phyloP scores from a whole-genome alignment of 2,329 filamentous ascomycete species.

The Colletotrichum spinosum region DNA sequence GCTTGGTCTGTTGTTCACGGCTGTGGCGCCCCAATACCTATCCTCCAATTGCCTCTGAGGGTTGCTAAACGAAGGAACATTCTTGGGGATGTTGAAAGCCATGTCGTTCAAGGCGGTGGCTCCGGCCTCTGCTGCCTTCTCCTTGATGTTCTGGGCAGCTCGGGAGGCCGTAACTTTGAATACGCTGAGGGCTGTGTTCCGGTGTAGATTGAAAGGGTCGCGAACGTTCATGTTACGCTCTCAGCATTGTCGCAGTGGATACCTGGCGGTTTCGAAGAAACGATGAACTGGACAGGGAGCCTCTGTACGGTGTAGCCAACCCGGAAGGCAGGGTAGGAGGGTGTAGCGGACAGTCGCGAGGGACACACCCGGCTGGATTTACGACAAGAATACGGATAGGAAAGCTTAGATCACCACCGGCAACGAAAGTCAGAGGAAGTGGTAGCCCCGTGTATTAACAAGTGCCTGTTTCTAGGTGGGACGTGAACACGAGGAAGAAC shows the following conservation, averaged over 20 bases:
- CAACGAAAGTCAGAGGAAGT: constrained; percentile 12
- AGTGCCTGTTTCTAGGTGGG: neutral
- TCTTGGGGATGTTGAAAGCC: constrained; percentile 75
- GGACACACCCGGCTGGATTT: neutral
- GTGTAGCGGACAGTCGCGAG: no score
- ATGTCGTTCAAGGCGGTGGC: constrained; percentile 65
- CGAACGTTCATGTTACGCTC: constrained; percentile 52
- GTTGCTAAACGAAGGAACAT: constrained; percentile 76
- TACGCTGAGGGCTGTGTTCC: constrained; percentile 50
- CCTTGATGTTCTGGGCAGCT: constrained; percentile 56
- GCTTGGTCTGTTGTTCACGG: constrained; percentile 54
- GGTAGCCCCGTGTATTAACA: constrained; percentile 29
- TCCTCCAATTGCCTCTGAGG: constrained; percentile 75
- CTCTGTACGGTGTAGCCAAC: no score
- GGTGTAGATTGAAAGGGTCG: constrained; percentile 55
- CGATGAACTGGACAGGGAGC: constrained; percentile 27
- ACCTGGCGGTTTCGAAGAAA: constrained; percentile 33
- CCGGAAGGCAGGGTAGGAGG: no score
- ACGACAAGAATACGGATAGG: constrained; percentile 5
- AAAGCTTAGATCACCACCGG: constrained; percentile 12
- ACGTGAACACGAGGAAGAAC: no score
- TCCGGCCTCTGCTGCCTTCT: constrained; percentile 62
- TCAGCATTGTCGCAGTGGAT: constrained; percentile 37
- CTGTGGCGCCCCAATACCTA: constrained; percentile 70
- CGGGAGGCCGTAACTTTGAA: constrained; percentile 61